Percentiles rank a stretch among this genome's conserved stretches.
Evolutionary conservation across 139 green algal species (phyloP).

Genomic region (Eudorina sp.): DNA sequence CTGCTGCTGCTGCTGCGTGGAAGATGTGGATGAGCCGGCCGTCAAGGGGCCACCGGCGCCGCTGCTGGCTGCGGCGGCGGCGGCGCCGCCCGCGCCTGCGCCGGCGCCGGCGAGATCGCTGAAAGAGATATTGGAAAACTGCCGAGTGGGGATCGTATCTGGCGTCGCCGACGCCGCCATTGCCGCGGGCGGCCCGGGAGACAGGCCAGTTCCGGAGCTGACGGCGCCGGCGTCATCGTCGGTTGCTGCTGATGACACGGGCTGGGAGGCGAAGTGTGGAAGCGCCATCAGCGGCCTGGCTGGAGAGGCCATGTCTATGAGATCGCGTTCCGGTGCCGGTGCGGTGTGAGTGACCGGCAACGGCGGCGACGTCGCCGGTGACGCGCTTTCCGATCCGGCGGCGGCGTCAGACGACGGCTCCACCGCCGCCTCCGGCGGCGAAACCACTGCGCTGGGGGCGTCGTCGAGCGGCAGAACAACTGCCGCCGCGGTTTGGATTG

Average conservation of each 20-base stretch:
- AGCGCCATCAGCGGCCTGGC: background rate
- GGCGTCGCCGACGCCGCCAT: background rate
- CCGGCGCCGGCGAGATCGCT: background rate
- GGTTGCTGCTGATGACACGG: background rate
- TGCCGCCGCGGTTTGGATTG: background rate
- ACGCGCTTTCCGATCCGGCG: background rate
- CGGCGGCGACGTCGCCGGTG: background rate
- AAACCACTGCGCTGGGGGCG: too few species aligned
- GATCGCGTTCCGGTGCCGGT: background rate
- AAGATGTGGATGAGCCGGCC: background rate
- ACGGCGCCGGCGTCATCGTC: background rate
- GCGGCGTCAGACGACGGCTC: background rate
- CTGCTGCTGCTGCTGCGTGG: background rate
- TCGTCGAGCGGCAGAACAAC: background rate
- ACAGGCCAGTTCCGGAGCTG: background rate
- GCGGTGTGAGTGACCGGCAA: background rate
- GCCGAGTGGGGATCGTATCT: too few species aligned
- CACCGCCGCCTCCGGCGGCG: background rate
- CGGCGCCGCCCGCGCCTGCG: background rate
- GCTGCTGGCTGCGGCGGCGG: background rate
- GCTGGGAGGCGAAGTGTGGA: too few species aligned
- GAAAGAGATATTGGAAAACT: background rate
- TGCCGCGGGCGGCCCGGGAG: background rate
- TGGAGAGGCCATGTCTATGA: constrained; percentile 21
- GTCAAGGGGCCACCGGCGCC: too few species aligned